Evolutionary conservation across 495 filamentous ascomycete species (phyloP).

Genomic region (Xylaria grammica): DNA sequence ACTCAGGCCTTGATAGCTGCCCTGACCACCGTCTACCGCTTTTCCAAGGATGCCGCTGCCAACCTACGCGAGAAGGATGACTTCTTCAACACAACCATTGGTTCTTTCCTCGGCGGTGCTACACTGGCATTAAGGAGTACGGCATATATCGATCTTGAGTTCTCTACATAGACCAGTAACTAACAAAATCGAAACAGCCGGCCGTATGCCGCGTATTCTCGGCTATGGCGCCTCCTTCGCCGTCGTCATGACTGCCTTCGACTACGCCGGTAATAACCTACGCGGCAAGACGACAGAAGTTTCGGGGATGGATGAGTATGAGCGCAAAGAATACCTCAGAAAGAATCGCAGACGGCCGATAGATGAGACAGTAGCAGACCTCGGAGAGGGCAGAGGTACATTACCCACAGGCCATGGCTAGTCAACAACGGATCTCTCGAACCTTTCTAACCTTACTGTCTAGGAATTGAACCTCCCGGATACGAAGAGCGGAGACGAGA

Average conservation of each 20-base stretch:
- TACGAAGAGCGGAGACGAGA: constrained; percentile 86
- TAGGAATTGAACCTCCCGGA: constrained; percentile 82
- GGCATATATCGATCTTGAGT: not conserved
- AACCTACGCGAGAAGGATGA: constrained; percentile 56
- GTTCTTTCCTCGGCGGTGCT: constrained; percentile 46
- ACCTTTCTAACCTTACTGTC: constrained; percentile 16
- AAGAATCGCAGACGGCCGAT: constrained; percentile 75
- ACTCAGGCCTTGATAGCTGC: constrained; percentile 60
- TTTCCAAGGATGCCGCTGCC: constrained; percentile 56
- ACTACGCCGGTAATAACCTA: constrained; percentile 76
- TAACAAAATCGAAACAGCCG: constrained; percentile 55
- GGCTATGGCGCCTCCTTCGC: constrained; percentile 75
- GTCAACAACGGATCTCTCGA: not conserved
- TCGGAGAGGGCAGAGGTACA: constrained; percentile 92
- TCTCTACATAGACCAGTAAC: not conserved
- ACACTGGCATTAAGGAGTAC: constrained; percentile 45
- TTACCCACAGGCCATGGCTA: not conserved
- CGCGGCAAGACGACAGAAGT: constrained; percentile 58
- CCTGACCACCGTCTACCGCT: constrained; percentile 80
- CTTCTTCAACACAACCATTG: constrained; percentile 44
- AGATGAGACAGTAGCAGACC: constrained; percentile 77
- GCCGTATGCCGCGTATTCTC: constrained; percentile 78
- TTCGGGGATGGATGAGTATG: constrained; percentile 74
- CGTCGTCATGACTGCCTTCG: constrained; percentile 68
- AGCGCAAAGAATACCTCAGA: constrained; percentile 75